These are phyloP conservation scores for Melampsora americana DNA, from an alignment of 1,284 basidiomycete genomes.

Conservation along the genomic window DNA sequence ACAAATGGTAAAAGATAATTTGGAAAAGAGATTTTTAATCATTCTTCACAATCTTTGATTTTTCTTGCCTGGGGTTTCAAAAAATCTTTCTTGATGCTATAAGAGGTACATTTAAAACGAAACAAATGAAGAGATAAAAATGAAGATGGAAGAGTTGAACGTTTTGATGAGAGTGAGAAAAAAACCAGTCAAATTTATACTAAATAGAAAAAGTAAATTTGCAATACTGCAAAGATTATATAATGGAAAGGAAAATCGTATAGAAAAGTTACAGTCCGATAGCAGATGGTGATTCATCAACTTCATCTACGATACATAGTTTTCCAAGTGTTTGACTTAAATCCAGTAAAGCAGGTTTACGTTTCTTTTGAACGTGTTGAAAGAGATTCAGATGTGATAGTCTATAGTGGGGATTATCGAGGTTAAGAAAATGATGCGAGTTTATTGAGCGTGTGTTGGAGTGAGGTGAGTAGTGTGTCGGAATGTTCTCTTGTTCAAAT, in stretches of 20 bases:
- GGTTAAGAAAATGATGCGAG: not conserved
- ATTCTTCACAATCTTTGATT: too few relatives aligned
- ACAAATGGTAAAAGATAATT: too few relatives aligned
- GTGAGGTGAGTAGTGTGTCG: not conserved
- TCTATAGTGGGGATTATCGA: not conserved
- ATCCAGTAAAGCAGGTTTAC: not conserved
- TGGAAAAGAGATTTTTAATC: too few relatives aligned
- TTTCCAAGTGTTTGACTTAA: not conserved
- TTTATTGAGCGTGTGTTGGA: not conserved
- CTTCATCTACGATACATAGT: not conserved
- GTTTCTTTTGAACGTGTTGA: not conserved
- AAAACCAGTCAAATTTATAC: not conserved
- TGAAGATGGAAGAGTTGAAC: not conserved
- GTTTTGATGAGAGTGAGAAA: not conserved
- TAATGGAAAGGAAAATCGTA: not conserved
- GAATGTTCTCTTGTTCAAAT: not conserved
- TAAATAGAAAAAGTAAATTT: not conserved
- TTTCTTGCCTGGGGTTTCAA: too few relatives aligned
- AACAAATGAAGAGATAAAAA: not conserved
- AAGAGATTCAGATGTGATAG: not conserved
- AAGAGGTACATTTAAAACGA: too few relatives aligned
- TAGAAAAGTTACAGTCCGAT: not conserved
- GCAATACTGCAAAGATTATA: not conserved
- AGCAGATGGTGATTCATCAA: slow-evolving; percentile 1
- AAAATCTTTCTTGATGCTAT: too few relatives aligned